A percentile compares a stretch with the other conserved stretches of the same genome.
Evolutionary conservation across 1,139 yeast genomes (phyloP).

Genomic region (Debaryomycetaceae sp.): DNA sequence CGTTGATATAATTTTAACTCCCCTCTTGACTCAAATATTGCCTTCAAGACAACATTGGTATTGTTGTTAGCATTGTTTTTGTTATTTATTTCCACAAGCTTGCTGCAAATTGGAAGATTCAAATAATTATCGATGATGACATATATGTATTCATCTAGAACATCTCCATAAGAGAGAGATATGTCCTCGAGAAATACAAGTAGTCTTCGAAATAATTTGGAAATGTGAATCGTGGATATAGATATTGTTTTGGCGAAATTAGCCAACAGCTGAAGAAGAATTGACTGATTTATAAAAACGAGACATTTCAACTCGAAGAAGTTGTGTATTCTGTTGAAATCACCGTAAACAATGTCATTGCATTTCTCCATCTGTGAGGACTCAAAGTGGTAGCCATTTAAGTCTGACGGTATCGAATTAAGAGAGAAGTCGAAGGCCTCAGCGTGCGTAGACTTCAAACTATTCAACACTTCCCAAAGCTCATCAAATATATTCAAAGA

Average conservation of each 20-base stretch:
- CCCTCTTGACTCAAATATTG: slow-evolving; percentile 42
- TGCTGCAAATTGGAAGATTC: slow-evolving; percentile 22
- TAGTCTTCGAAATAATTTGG: slow-evolving; percentile 31
- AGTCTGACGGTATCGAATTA: slow-evolving; percentile 10
- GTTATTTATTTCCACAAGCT: slow-evolving; percentile 15
- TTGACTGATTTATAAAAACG: slow-evolving; percentile 26
- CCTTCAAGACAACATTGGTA: slow-evolving; percentile 15
- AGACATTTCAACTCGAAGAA: slow-evolving; percentile 24
- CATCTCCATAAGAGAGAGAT: slow-evolving; percentile 15
- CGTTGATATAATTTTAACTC: slow-evolving; percentile 45
- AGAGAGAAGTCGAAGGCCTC: slow-evolving; percentile 10
- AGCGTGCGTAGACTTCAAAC: slow-evolving; percentile 18
- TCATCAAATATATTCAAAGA: slow-evolving; percentile 49
- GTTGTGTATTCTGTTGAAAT: slow-evolving; percentile 15
- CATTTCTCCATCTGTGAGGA: slow-evolving; percentile 9
- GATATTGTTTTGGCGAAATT: slow-evolving; percentile 26
- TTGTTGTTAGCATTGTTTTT: slow-evolving; percentile 9
- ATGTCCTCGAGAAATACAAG: slow-evolving; percentile 39
- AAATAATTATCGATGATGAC: slow-evolving; percentile 29
- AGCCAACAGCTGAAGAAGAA: slow-evolving; percentile 26
- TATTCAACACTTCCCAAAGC: slow-evolving; percentile 20
- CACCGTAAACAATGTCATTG: slow-evolving; percentile 8
- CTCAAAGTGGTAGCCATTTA: slow-evolving; percentile 16
- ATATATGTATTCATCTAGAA: slow-evolving; percentile 27
- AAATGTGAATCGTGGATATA: slow-evolving; percentile 28